Conservation (phyloP, 2,329 filamentous ascomycete genomes). For the Coniochaeta prunicola region DNA sequence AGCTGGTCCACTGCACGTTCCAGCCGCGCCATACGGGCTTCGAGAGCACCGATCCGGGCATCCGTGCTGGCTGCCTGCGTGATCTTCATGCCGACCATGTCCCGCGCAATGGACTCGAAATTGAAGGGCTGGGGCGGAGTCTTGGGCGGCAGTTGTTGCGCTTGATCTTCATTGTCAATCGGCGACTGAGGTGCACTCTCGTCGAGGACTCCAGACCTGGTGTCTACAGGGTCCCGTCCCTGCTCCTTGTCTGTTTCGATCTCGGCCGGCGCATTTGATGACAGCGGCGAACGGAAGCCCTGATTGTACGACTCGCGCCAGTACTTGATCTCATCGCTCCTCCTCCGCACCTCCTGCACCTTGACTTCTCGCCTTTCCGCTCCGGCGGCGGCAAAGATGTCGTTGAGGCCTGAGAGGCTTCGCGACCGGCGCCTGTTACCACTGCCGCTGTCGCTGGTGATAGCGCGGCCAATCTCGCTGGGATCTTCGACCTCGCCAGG, state of each 20-base stretch:
- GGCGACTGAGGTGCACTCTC: slow-evolving; percentile 24
- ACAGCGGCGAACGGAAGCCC: slow-evolving; percentile 42
- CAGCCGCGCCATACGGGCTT: slow-evolving; percentile 43
- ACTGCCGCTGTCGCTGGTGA: slow-evolving; percentile 44
- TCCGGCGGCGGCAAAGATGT: slow-evolving; percentile 23
- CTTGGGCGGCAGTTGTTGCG: slow-evolving; percentile 15
- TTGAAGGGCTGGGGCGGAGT: slow-evolving; percentile 44
- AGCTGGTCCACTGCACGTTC: slow-evolving; percentile 46
- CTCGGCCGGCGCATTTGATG: slow-evolving; percentile 25
- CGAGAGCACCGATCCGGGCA: slow-evolving; percentile 42
- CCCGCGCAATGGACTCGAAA: slow-evolving; percentile 43
- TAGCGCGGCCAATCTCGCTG: slow-evolving; percentile 53
- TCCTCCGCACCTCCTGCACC: slow-evolving; percentile 31
- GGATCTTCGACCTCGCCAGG: slow-evolving; percentile 32
- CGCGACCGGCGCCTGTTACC: slow-evolving; percentile 48
- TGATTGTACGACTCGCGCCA: slow-evolving; percentile 56
- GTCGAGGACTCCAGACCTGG: slow-evolving; percentile 17
- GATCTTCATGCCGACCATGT: slow-evolving; percentile 49
- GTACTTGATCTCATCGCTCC: slow-evolving; percentile 57
- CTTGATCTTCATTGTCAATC: slow-evolving; percentile 14
- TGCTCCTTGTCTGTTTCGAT: slow-evolving; percentile 1
- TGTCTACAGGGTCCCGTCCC: slow-evolving; percentile 8
- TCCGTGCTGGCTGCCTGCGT: slow-evolving; percentile 48
- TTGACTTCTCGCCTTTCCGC: slow-evolving; percentile 7
- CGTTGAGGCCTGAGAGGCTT: slow-evolving; percentile 48